Evolutionary conservation across 371 early-diverging fungal genomes (phyloP).

Genomic region (Haplosporangium sp.): DNA sequence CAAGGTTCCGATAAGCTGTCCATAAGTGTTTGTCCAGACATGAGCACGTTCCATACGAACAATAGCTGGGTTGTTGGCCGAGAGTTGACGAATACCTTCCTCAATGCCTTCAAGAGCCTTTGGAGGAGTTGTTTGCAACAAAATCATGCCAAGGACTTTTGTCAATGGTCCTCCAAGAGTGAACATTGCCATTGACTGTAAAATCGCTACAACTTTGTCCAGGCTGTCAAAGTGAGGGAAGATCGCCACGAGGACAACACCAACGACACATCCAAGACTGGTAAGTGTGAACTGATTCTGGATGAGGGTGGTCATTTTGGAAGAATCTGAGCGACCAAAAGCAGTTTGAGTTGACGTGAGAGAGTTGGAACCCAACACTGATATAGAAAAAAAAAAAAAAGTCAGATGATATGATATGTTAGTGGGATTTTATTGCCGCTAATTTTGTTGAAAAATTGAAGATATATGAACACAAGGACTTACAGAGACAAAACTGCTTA

Average conservation of each 20-base stretch:
- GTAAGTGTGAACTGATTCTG: slow-evolving; percentile 51
- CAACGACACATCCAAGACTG: slow-evolving; percentile 39
- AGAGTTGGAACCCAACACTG: slow-evolving; percentile 25
- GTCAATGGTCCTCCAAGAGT: slow-evolving; percentile 49
- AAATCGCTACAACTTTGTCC: slow-evolving; percentile 66
- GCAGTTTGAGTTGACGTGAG: slow-evolving; percentile 10
- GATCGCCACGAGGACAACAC: slow-evolving; percentile 44
- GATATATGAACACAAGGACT: slow-evolving; percentile 9
- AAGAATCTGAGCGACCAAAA: slow-evolving; percentile 15
- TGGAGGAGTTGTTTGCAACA: slow-evolving; percentile 57
- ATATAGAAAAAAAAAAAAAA: background rate
- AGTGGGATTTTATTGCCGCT: background rate
- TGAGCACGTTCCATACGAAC: slow-evolving; percentile 64
- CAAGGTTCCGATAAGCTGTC: slow-evolving; percentile 68
- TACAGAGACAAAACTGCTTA: slow-evolving; percentile 69
- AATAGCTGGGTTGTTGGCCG: slow-evolving; percentile 63
- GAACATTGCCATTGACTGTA: slow-evolving; percentile 67
- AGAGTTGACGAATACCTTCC: slow-evolving; percentile 52
- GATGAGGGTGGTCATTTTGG: slow-evolving; percentile 5
- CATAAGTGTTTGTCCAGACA: slow-evolving; percentile 75
- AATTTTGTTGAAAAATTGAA: background rate
- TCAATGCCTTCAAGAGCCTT: slow-evolving; percentile 38
- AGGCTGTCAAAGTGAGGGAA: slow-evolving; percentile 53
- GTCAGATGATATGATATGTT: background rate
- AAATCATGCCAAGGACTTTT: slow-evolving; percentile 53